These are phyloP conservation scores for Rhodotorula sp. DNA, from an alignment of 1,284 basidiomycete genomes.

Conservation along the genomic window DNA sequence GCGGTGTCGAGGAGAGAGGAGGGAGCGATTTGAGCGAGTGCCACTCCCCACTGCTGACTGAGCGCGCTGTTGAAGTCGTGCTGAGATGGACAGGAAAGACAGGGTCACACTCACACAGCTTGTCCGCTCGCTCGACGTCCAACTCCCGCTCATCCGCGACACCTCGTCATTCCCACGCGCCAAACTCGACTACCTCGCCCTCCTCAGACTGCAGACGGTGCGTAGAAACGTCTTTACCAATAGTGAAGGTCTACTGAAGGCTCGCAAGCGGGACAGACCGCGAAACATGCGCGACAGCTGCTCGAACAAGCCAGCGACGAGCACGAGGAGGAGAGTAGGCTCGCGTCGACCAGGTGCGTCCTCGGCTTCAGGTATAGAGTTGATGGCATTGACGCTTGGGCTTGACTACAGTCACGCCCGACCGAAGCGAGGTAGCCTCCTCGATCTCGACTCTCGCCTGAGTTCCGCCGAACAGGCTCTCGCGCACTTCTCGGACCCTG, in stretches of 20 bases:
- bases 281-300: conserved; percentile 18
- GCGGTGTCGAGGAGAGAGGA: not conserved
- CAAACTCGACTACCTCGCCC: conserved; percentile 5
- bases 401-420: too few species aligned
- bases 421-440: too few species aligned
- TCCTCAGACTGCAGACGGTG: conserved; percentile 15
- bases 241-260: not conserved
- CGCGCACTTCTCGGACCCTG: too few species aligned
- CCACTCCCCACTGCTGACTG: not conserved
- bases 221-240: not conserved
- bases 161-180: not conserved
- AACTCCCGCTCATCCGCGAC: not conserved
- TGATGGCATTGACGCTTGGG: too few species aligned
- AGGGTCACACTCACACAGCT: not conserved
- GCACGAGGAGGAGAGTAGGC: not conserved
- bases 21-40: not conserved
- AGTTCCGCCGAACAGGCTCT: too few species aligned
- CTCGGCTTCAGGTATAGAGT: too few species aligned
- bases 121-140: not conserved
- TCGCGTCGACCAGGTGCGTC: not conserved
- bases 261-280: conserved; percentile 1
- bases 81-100: too few species aligned
- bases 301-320: not conserved
- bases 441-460: too few species aligned
- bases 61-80: too few species aligned